Evolutionary conservation across 140 eudicot species (phyloP).

Genomic region (Erigeron philadelphicus): DNA sequence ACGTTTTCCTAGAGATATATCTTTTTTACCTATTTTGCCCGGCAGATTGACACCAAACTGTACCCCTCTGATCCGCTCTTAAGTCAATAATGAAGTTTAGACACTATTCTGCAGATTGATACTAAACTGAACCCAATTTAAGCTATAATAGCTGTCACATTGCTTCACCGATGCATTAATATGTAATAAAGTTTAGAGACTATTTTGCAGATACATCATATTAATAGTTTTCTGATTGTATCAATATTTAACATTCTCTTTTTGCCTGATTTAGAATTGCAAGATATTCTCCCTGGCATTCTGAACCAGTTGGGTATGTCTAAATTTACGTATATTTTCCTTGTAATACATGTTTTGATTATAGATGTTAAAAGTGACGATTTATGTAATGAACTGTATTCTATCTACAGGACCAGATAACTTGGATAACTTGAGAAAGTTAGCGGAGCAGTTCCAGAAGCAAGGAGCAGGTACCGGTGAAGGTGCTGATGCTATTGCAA

Average conservation of each 20-base stretch:
- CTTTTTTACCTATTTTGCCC: too few species aligned
- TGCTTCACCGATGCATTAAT: too few species aligned
- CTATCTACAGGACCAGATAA: constrained; percentile 80
- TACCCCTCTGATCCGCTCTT: too few species aligned
- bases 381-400: background rate
- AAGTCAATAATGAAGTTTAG: too few species aligned
- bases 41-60: too few species aligned
- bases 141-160: too few species aligned
- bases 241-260: background rate
- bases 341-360: background rate
- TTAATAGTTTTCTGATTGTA: background rate
- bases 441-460: constrained; percentile 85
- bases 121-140: too few species aligned
- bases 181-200: too few species aligned
- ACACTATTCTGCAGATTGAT: too few species aligned
- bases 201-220: too few species aligned
- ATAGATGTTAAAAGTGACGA: background rate
- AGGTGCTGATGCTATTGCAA: constrained; percentile 12
- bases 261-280: constrained; percentile 46
- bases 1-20: too few species aligned
- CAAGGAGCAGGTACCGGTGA: constrained; percentile 47
- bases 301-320: constrained; percentile 79
- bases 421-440: constrained; percentile 79
- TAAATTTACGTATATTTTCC: background rate
- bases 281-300: constrained; percentile 76